Conservation (phyloP, 345 rosid species). For the Clausena lansium region DNA sequence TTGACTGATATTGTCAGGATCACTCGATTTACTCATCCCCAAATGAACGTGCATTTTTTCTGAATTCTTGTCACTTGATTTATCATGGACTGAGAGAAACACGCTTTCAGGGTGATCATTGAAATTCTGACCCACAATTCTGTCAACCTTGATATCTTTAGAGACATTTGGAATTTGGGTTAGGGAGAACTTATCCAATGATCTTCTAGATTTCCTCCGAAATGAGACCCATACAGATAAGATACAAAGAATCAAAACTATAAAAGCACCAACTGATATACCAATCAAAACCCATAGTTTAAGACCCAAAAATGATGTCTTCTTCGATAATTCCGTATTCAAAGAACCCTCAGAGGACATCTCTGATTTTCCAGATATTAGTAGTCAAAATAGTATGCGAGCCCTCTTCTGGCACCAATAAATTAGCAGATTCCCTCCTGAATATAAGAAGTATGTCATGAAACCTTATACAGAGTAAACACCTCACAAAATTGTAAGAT, state of each 20-base stretch:
- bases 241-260: constrained; percentile 76
- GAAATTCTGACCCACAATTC: constrained; percentile 48
- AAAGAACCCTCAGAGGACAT: constrained; percentile 71
- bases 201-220: constrained; percentile 58
- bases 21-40: constrained; percentile 69
- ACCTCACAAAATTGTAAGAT: not conserved
- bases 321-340: constrained; percentile 72
- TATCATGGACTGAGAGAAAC: constrained; percentile 47
- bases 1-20: constrained; percentile 76
- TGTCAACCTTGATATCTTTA: constrained; percentile 88
- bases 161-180: constrained; percentile 76
- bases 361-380: constrained; percentile 28
- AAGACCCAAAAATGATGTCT: constrained; percentile 76
- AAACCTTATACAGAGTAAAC: constrained; percentile 3
- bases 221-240: constrained; percentile 81
- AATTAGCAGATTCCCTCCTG: constrained; percentile 33
- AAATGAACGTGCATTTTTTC: constrained; percentile 54
- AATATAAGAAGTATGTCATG: constrained; percentile 16
- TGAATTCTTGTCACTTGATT: constrained; percentile 48
- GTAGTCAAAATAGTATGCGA: not conserved
- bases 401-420: constrained; percentile 9
- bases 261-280: constrained; percentile 66
- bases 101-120: constrained; percentile 50
- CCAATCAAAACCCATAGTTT: constrained; percentile 91
- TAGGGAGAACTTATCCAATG: constrained; percentile 45